Base-by-base conservation (phyloP, 306 rosid genomes). In the Prunus fruticosa region DNA sequence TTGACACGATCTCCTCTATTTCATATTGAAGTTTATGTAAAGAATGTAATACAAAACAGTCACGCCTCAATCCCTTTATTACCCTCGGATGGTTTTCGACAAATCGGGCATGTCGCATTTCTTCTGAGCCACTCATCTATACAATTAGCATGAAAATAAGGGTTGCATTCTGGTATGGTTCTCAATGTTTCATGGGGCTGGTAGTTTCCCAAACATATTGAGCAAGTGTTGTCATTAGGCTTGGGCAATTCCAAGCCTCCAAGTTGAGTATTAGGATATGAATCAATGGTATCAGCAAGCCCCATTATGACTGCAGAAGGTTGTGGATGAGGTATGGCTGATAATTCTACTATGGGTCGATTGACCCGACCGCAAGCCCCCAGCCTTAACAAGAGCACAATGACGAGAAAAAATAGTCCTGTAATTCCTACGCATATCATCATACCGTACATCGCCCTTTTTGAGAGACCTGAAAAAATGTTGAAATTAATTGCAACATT, bases 91-190 rank as follows among this genome's bases (percentile, higher is more conserved):
- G 82, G 70, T 34, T 73, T 88, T 30, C 86, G 51, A 34, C 91
- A 88, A 3, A 88, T 15, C 20, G 92, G 88, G 20, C 89, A 88
- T 0, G 89, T 70, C 25, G 81, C 82, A 12, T 81, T 86, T 80
- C 76, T 75, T 79, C 46, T 81, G n/a, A 85, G 86, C 91, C 88
- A 88, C 32, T 66, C 78, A 18, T 88, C 86, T n/a, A n/a, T n/a
- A n/a, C 88, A 88, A 11, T 32, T 53, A 32, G 64, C 86, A 64
- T 85, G 88, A 52, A 88, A 88, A 69, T 83, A 80, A 23, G 83
- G 91, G 54, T 71, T 83, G 51, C 89, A 88, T 9, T 79, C 65
- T 0, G 86, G 89, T 45, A 88, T 85, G 56, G 75, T 77, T 69
- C 85, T 83, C 34, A 88, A 27, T 0, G 78, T 73, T 58, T 88